Conservation (phyloP, 371 early-diverging fungal genomes). For the Haplosporangium sp. region DNA sequence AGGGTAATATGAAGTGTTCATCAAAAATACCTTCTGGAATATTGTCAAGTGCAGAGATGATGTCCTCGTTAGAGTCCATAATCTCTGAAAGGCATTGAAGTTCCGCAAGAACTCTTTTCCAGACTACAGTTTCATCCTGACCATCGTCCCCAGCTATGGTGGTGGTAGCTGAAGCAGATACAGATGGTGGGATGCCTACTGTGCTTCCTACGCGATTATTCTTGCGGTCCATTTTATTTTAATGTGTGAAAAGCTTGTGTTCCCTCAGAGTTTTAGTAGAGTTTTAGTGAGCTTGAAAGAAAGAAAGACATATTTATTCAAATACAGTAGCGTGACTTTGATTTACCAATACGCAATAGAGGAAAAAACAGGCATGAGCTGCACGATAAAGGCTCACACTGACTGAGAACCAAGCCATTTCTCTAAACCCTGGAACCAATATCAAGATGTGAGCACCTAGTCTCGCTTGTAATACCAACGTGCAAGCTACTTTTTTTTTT, state of each 20-base stretch:
- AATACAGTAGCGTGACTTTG: too few species aligned
- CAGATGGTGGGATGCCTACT: conserved; percentile 7
- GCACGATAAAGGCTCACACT: too few species aligned
- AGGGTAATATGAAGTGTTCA: background rate
- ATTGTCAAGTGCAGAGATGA: conserved; percentile 60
- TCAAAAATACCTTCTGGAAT: conserved; percentile 60
- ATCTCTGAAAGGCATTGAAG: conserved; percentile 62
- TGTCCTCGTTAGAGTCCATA: conserved; percentile 59
- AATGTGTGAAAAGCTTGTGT: background rate
- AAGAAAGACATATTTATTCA: too few species aligned
- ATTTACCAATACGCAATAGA: too few species aligned
- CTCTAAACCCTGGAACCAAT: too few species aligned
- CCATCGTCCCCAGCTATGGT: conserved; percentile 53
- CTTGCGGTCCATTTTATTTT: conserved; percentile 41
- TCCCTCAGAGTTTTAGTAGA: too few species aligned
- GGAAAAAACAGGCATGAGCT: too few species aligned
- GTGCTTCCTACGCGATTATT: conserved; percentile 23
- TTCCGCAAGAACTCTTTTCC: conserved; percentile 67
- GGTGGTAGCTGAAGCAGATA: background rate
- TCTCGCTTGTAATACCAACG: too few species aligned
- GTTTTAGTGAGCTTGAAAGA: too few species aligned
- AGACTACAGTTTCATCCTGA: conserved; percentile 65
- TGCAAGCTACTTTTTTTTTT: too few species aligned
- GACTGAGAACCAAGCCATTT: too few species aligned
- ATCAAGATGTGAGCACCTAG: too few species aligned